Evolutionary conservation across 1,139 yeast genomes (phyloP).

Genomic region (Pichia sp.): DNA sequence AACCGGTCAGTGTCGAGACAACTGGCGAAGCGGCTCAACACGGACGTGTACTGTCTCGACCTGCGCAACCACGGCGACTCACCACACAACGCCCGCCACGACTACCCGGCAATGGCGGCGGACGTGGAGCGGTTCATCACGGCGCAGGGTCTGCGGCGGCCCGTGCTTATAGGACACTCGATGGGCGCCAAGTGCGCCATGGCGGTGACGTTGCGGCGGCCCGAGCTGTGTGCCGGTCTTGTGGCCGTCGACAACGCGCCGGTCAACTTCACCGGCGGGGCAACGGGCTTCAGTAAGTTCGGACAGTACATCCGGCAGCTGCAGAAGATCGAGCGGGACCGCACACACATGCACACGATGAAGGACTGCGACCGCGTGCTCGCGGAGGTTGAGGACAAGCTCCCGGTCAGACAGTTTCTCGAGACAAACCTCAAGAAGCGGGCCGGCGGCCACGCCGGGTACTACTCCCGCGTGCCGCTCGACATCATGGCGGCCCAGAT

Average conservation of each 20-base stretch:
- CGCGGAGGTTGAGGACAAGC: conserved; percentile 55
- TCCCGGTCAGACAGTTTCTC: conserved; percentile 70
- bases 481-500: conserved; percentile 61
- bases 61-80: conserved; percentile 90
- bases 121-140: conserved; percentile 73
- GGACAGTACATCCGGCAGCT: conserved; percentile 64
- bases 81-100: conserved; percentile 66
- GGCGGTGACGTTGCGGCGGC: conserved; percentile 74
- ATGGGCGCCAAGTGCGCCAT: conserved; percentile 97
- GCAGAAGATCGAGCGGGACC: conserved; percentile 41
- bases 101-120: conserved; percentile 76
- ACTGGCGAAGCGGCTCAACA: conserved; percentile 35
- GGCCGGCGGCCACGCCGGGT: conserved; percentile 15
- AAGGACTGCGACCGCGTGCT: conserved; percentile 68
- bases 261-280: conserved; percentile 40
- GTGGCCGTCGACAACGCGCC: conserved; percentile 92
- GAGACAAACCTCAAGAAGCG: conserved; percentile 60
- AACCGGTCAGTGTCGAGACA: conserved; percentile 60
- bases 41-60: conserved; percentile 67
- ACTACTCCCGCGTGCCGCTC: conserved; percentile 54
- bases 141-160: conserved; percentile 43
- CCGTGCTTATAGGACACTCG: conserved; percentile 83
- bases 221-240: conserved; percentile 57
- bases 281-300: conserved; percentile 56
- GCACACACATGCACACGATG: conserved; percentile 39